phyloP scores from a whole-genome alignment of 2,329 filamentous ascomycete species.

The Hyphodiscus sp. region DNA sequence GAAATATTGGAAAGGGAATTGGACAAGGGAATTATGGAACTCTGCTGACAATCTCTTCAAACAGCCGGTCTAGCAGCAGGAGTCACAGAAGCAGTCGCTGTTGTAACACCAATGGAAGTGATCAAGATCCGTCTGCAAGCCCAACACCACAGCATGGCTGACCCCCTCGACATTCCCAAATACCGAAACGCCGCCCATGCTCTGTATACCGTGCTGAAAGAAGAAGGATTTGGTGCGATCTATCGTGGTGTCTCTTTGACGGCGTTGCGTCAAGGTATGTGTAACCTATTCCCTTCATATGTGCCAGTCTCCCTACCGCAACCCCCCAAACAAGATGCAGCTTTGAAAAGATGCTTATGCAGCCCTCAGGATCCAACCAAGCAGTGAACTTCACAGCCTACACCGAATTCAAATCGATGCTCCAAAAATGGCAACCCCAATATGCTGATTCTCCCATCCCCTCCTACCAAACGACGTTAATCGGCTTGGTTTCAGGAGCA shows the following conservation, averaged over 20 bases:
- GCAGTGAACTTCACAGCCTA: slow-evolving; percentile 99
- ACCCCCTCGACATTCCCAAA: slow-evolving; percentile 92
- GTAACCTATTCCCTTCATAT: background rate
- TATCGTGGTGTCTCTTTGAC: slow-evolving; percentile 94
- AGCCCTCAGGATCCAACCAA: slow-evolving; percentile 59
- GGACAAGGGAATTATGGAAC: background rate
- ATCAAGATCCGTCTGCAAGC: slow-evolving; percentile 98
- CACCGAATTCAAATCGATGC: slow-evolving; percentile 77
- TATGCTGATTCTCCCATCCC: slow-evolving; percentile 62
- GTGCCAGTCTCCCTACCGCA: background rate
- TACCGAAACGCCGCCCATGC: slow-evolving; percentile 88
- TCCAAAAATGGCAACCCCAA: slow-evolving; percentile 68
- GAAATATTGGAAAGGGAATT: background rate
- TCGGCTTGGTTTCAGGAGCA: slow-evolving; percentile 81
- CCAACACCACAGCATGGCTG: slow-evolving; percentile 95
- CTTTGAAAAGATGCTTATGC: background rate
- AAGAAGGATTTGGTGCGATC: slow-evolving; percentile 81
- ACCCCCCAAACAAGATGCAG: background rate
- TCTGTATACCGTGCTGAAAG: slow-evolving; percentile 79
- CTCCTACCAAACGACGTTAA: slow-evolving; percentile 82
- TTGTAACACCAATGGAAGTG: slow-evolving; percentile 98
- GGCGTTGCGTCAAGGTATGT: slow-evolving; percentile 78
- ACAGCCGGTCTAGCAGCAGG: slow-evolving; percentile 82
- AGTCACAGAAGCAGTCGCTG: slow-evolving; percentile 90
- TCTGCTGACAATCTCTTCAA: slow-evolving; percentile 7